Evolutionary conservation across 208 protist genomes (phyloP).

Genomic region (Leishmania mexicana): DNA sequence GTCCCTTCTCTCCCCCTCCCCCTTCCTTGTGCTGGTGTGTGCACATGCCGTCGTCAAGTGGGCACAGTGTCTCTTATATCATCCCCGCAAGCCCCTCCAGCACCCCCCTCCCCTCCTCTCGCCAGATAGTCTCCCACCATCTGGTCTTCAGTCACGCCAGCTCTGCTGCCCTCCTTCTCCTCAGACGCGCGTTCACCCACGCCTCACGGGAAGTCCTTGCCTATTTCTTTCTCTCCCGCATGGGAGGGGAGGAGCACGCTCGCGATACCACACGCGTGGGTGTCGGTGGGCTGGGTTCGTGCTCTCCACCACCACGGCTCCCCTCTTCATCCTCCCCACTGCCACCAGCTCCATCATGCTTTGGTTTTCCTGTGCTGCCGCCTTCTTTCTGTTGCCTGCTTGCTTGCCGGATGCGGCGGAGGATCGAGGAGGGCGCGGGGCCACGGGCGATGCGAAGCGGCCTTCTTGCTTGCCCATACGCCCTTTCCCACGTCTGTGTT

Average conservation of each 20-base stretch:
- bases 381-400: no score
- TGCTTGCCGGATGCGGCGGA: background rate
- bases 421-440: no score
- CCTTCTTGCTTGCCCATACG: background rate
- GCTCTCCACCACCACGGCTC: no score
- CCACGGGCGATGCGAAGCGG: background rate
- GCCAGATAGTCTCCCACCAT: no score
- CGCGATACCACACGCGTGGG: background rate
- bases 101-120: no score
- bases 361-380: background rate
- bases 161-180: background rate
- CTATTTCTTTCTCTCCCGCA: background rate
- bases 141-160: background rate
- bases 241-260: no score
- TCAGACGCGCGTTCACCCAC: background rate
- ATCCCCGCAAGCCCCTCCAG: background rate
- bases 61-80: background rate
- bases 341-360: background rate
- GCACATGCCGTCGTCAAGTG: background rate
- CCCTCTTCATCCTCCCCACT: background rate
- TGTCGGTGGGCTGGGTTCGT: background rate
- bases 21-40: background rate
- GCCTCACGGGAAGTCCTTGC: background rate
- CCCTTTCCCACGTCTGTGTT: background rate
- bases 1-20: background rate